A percentile compares a stretch with the other conserved stretches of the same genome.
These are phyloP conservation scores for Symbiodinium pilosum DNA, from an alignment of 73 alveolate species.

Conservation along the genomic window DNA sequence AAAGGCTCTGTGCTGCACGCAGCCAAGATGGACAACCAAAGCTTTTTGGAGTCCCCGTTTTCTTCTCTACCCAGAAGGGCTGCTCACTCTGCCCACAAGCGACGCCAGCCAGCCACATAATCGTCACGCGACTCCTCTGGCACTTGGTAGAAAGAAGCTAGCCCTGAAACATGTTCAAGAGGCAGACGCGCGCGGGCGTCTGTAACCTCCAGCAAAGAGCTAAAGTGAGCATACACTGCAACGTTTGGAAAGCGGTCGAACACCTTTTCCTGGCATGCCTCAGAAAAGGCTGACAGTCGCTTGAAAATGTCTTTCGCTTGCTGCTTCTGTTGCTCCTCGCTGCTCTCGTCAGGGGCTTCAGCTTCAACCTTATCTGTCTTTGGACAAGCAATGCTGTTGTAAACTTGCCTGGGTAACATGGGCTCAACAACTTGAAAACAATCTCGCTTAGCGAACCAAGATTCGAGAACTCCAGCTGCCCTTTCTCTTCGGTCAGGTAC, in stretches of 20 bases:
- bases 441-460: background rate
- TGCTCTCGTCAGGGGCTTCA: background rate
- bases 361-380: background rate
- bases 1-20: background rate
- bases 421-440: too few species aligned
- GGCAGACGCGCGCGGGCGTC: background rate
- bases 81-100: background rate
- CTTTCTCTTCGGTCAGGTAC: background rate
- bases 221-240: background rate
- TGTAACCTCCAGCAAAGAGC: background rate
- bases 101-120: background rate
- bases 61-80: background rate
- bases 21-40: background rate
- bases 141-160: background rate
- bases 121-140: background rate
- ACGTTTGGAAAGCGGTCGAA: background rate
- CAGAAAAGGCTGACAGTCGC: background rate
- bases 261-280: background rate
- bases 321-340: background rate
- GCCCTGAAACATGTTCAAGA: background rate
- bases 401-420: too few species aligned
- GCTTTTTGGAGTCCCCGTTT: background rate
- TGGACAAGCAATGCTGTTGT: too few species aligned
- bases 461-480: background rate
- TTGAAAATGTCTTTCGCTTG: background rate